Conservation (phyloP, 2,329 filamentous ascomycete genomes). For the Sporothrix pseudoabietina region DNA sequence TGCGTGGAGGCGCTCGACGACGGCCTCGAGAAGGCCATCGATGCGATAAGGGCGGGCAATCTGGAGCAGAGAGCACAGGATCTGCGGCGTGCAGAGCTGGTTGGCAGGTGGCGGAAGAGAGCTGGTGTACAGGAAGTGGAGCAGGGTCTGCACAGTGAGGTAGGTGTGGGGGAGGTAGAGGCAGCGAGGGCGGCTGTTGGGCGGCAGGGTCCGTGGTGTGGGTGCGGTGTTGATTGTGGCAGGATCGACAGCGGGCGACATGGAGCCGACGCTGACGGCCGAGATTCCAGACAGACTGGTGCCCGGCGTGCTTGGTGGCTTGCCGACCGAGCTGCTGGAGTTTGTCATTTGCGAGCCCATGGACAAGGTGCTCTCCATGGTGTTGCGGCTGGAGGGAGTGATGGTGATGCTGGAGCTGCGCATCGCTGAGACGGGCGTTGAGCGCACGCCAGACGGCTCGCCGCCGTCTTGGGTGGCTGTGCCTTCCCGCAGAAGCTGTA, state of each 20-base stretch:
- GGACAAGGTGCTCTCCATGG: slow-evolving; percentile 53
- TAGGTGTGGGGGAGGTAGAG: slow-evolving; percentile 92
- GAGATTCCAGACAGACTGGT: slow-evolving; percentile 48
- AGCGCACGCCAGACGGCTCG: slow-evolving; percentile 74
- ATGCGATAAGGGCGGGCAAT: slow-evolving; percentile 91
- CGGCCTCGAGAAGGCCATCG: slow-evolving; percentile 87
- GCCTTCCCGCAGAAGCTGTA: slow-evolving; percentile 83
- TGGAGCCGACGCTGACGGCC: slow-evolving; percentile 34
- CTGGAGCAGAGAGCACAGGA: slow-evolving; percentile 91
- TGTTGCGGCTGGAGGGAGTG: slow-evolving; percentile 64
- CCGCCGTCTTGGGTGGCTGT: slow-evolving; percentile 70
- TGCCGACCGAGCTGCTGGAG: slow-evolving; percentile 42
- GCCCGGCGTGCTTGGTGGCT: slow-evolving; percentile 49
- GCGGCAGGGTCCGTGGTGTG: slow-evolving; percentile 59
- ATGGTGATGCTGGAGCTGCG: slow-evolving; percentile 86
- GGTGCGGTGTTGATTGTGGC: slow-evolving; percentile 58
- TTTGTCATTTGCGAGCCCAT: slow-evolving; percentile 43
- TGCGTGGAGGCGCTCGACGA: slow-evolving; percentile 86
- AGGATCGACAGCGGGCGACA: slow-evolving; percentile 47
- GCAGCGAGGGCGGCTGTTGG: slow-evolving; percentile 73
- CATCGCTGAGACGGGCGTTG: slow-evolving; percentile 61
- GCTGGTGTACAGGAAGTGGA: slow-evolving; percentile 93
- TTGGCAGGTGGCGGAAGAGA: slow-evolving; percentile 76
- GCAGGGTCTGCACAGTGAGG: slow-evolving; percentile 82
- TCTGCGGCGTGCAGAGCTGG: slow-evolving; percentile 86